Conservation (phyloP, 495 filamentous ascomycete species). For the Trichoderma erinaceum region DNA sequence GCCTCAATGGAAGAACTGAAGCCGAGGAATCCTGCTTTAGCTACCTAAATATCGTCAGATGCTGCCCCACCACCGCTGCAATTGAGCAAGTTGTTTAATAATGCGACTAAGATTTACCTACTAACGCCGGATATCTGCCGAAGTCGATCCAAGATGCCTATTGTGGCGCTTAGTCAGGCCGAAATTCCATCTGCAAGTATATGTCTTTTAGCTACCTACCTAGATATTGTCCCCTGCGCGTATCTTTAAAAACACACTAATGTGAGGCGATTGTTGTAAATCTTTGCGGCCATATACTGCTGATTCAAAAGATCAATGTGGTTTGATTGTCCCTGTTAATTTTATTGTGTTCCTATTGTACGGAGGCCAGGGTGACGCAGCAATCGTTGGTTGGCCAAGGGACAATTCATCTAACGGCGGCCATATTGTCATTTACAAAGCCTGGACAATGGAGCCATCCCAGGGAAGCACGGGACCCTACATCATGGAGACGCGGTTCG, state of each 20-base stretch:
- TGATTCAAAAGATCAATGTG: background rate
- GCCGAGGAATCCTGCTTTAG: background rate
- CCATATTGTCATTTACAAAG: background rate
- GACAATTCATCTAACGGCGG: background rate
- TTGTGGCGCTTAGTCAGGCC: background rate
- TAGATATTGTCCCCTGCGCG: background rate
- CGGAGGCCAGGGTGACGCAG: background rate
- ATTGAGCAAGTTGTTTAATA: constrained; percentile 7
- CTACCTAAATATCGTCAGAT: constrained; percentile 6
- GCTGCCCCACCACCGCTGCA: constrained; percentile 1
- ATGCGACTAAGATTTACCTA: background rate
- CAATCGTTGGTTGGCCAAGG: background rate
- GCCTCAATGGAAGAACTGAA: background rate
- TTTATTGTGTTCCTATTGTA: background rate
- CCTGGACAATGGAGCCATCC: constrained; percentile 1
- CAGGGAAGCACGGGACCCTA: background rate
- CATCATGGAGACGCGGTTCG: constrained; percentile 8
- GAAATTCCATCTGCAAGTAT: background rate
- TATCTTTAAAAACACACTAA: background rate
- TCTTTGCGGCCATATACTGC: background rate
- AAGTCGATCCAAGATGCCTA: background rate
- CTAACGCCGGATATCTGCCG: constrained; percentile 2
- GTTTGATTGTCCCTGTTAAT: background rate
- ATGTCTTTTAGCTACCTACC: too few relatives aligned
- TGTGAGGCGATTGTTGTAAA: background rate